phyloP scores from a whole-genome alignment of 2,329 filamentous ascomycete species.

The Thielaviopsis ethacetica region DNA sequence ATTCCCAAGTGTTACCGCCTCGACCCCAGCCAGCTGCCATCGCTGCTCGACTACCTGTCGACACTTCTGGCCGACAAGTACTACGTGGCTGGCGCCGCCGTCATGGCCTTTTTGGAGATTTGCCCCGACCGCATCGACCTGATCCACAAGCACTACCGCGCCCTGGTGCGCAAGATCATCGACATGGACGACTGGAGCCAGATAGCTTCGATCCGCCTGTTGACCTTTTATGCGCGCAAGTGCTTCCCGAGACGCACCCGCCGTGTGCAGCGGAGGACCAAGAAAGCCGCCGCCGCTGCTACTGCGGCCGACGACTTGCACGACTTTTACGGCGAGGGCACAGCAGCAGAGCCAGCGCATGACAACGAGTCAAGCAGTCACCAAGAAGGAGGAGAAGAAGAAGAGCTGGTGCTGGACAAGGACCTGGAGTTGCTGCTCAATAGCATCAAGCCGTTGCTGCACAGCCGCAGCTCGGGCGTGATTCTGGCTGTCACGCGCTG shows the following conservation, averaged over 20 bases:
- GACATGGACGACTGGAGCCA: constrained; percentile 99
- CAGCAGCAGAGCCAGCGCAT: constrained; percentile 16
- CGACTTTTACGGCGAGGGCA: constrained; percentile 63
- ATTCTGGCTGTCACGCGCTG: constrained; percentile 74
- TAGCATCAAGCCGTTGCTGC: constrained; percentile 66
- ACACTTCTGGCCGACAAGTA: constrained; percentile 77
- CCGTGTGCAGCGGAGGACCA: constrained; percentile 22
- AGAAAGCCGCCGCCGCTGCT: constrained; percentile 23
- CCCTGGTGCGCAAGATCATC: constrained; percentile 73
- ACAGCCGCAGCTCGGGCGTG: constrained; percentile 85
- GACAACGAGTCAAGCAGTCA: constrained; percentile 25
- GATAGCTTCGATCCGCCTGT: constrained; percentile 61
- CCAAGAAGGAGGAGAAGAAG: constrained; percentile 34
- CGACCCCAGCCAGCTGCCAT: constrained; percentile 70
- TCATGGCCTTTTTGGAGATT: constrained; percentile 74
- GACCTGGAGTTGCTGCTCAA: constrained; percentile 72
- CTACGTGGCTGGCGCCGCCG: constrained; percentile 87
- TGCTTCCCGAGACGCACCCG: constrained; percentile 66
- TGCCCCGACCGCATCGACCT: constrained; percentile 79
- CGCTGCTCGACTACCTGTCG: constrained; percentile 67
- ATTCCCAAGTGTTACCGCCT: constrained; percentile 93
- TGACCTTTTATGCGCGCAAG: constrained; percentile 69
- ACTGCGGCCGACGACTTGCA: constrained; percentile 37
- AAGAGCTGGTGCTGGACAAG: constrained; percentile 54
- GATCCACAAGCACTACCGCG: constrained; percentile 78